Percentiles rank a stretch among this genome's conserved stretches.
Evolutionary conservation across 2,329 filamentous ascomycete genomes (phyloP).

Genomic region (Alternaria infectoria): DNA sequence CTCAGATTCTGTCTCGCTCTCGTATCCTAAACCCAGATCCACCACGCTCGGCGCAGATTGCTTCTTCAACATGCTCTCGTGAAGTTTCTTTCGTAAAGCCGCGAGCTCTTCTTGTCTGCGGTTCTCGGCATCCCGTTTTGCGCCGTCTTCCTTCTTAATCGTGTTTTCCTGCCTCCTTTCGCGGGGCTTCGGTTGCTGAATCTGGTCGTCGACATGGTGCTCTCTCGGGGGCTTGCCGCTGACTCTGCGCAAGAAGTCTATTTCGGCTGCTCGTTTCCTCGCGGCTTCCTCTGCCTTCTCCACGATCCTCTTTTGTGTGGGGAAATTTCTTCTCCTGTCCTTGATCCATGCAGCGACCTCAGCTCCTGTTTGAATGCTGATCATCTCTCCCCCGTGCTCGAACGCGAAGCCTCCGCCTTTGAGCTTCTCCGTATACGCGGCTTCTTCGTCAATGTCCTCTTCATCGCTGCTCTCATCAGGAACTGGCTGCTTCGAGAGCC

Average conservation of each 20-base stretch:
- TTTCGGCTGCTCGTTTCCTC: conserved; percentile 30
- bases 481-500: conserved; percentile 69
- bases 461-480: conserved; percentile 59
- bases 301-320: conserved; percentile 74
- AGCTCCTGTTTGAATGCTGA: conserved; percentile 61
- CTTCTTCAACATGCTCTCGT: conserved; percentile 41
- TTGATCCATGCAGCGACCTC: conserved; percentile 82
- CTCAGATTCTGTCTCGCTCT: conserved; percentile 34
- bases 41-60: conserved; percentile 13
- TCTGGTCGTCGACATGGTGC: not conserved
- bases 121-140: not conserved
- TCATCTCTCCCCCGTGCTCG: conserved; percentile 62
- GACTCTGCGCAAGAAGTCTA: conserved; percentile 50
- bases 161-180: conserved; percentile 6
- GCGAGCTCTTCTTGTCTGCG: conserved; percentile 34
- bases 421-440: conserved; percentile 46
- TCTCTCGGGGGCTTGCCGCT: conserved; percentile 25
- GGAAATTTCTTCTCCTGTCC: conserved; percentile 80
- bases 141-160: not conserved
- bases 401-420: conserved; percentile 63
- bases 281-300: conserved; percentile 62
- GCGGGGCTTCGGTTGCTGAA: not conserved
- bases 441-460: conserved; percentile 74
- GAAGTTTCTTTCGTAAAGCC: conserved; percentile 41
- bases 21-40: conserved; percentile 41